Evolutionary conservation across 306 rosid species (phyloP).

Genomic region (Vigna angularis): DNA sequence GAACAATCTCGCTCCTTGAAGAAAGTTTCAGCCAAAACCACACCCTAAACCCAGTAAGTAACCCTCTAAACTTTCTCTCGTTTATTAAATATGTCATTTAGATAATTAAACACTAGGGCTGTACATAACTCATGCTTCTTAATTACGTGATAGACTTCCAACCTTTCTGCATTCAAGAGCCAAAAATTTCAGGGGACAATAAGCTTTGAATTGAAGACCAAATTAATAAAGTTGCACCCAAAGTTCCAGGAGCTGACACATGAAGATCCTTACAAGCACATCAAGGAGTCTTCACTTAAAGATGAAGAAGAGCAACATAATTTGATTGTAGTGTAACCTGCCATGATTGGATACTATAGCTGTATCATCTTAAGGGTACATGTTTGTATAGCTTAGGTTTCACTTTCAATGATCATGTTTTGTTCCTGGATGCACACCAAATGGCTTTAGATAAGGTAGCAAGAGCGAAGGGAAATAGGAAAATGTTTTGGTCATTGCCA

Average conservation of each 20-base stretch:
- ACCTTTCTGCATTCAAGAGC: too few species aligned
- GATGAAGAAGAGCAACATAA: conserved; percentile 38
- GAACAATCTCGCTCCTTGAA: conserved; percentile 94
- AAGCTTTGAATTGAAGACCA: too few species aligned
- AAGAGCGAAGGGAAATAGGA: conserved; percentile 22
- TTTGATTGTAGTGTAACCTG: conserved; percentile 36
- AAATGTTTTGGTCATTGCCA: background rate
- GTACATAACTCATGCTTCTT: background rate
- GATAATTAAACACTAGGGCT: background rate
- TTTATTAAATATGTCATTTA: background rate
- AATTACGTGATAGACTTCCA: too few species aligned
- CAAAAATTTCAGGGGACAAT: too few species aligned
- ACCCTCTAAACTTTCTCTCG: background rate
- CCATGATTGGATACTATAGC: conserved; percentile 28
- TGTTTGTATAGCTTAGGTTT: conserved; percentile 34
- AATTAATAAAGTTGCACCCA: too few species aligned
- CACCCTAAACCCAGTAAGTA: conserved; percentile 76
- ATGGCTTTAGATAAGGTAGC: conserved; percentile 30
- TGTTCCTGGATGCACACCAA: conserved; percentile 15
- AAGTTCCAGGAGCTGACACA: too few species aligned
- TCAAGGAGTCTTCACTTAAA: background rate
- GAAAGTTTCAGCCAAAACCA: conserved; percentile 81
- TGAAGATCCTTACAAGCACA: too few species aligned
- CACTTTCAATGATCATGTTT: conserved; percentile 8
- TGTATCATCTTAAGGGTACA: conserved; percentile 6